Conservation (phyloP, 306 rosid genomes). For the apple (Malus domestica) region ASM211411v1 NC_041805.1:7972001-7972500, state of each 20-base stretch:
- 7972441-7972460: not conserved
- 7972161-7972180: not conserved
- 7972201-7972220: not conserved
- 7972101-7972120: not conserved
- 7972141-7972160: conserved; percentile 1
- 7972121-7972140: not conserved
- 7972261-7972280: too few relatives aligned
- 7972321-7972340: conserved; percentile 89
- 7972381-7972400: not conserved
- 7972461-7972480: too few relatives aligned
- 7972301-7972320: conserved; percentile 54
- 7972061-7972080: not conserved
- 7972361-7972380: conserved; percentile 46
- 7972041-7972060: too few relatives aligned
- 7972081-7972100: not conserved
- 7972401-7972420: not conserved
- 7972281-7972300: conserved; percentile 5
- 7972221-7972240: too few relatives aligned
- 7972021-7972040: not conserved
- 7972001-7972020: too few relatives aligned
- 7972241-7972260: too few relatives aligned
- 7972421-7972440: not conserved
- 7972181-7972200: not conserved
- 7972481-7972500: not conserved
- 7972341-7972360: conserved; percentile 59